These are phyloP conservation scores for Selaginella moellendorffii DNA, from an alignment of 75 land plant species.

Conservation along the genomic window DNA sequence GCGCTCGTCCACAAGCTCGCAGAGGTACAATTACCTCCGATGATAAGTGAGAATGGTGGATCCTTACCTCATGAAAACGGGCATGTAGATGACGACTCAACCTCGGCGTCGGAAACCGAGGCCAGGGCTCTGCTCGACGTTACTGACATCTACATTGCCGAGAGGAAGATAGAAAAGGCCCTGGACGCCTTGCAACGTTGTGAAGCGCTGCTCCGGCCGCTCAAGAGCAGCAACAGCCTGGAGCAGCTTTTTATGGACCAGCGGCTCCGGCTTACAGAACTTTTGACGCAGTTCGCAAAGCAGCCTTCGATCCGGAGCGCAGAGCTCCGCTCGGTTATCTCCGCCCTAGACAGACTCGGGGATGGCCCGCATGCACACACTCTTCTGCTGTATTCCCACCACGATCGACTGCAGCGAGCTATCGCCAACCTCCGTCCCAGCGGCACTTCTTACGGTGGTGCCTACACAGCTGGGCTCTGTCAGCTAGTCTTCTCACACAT, in stretches of 20 bases:
- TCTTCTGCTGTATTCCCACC: slow-evolving; percentile 62
- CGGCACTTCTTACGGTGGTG: slow-evolving; percentile 56
- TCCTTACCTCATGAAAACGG: background rate
- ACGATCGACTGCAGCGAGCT: slow-evolving; percentile 38
- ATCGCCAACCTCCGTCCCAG: slow-evolving; percentile 53
- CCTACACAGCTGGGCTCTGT: slow-evolving; percentile 63
- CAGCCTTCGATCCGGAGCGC: slow-evolving; percentile 67
- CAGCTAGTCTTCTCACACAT: slow-evolving; percentile 81
- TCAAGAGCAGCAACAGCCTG: slow-evolving; percentile 15
- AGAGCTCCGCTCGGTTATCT: slow-evolving; percentile 66
- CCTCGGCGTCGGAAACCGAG: slow-evolving; percentile 5
- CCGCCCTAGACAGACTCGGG: slow-evolving; percentile 76
- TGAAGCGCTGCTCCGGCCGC: slow-evolving; percentile 17
- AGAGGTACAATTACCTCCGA: slow-evolving; percentile 19
- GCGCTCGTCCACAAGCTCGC: slow-evolving; percentile 58
- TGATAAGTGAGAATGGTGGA: background rate
- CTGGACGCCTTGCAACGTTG: slow-evolving; percentile 37
- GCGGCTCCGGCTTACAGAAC: slow-evolving; percentile 59
- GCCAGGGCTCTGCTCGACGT: slow-evolving; percentile 46
- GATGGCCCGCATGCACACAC: slow-evolving; percentile 77
- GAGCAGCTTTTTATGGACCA: slow-evolving; percentile 30
- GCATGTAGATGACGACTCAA: background rate
- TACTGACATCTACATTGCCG: slow-evolving; percentile 78
- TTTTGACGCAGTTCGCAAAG: slow-evolving; percentile 54
- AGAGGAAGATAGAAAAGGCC: slow-evolving; percentile 72